Evolutionary conservation across 345 rosid genomes (phyloP), one percentile per base, ranked within the genome.

Genomic region (Salix suchowensis): DNA sequence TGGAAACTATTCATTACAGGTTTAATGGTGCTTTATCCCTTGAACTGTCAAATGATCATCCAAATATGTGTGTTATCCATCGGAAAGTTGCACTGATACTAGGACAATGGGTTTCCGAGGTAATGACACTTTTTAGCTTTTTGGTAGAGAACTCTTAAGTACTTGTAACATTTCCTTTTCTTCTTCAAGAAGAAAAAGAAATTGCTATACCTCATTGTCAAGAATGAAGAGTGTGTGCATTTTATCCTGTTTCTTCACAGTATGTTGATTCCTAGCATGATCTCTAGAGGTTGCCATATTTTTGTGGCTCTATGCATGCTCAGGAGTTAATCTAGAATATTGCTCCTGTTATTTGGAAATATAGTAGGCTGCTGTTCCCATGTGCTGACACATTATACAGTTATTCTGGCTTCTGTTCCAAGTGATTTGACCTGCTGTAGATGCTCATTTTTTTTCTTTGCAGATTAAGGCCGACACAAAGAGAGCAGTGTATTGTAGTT

Each of bases 81-180:
- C 88, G 98, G 64, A 96, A 96, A 84, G 96, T 96, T 80, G 98
- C 97, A 55, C 80, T 93, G 58, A 91, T 96, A 82, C 86, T 96
- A 82, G 99, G 99, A 72, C 99, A 96, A 66, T 96, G 98, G 98
- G 98, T 96, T 81, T 96, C 98, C 61, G 99, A 96, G 98, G 99
- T 96, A 88, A 72, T 42, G 39, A 19, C 18, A 50, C 54, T 70
- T 83, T 48, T 40, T 77, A 71, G 74, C 54, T 62, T 37, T 34
- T 37, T 65, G 34, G 16, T 70, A 37, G 40, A 21, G 32, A 71
- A 7, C 36, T 71, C 65, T 42, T 12, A 7, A 65, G 32, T 46
- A 37, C 1, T 21, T 67, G 54, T 60, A 23, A 70, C 24, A 16
- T 7, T 50, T 30, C 30, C 52, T 70, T 52, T 50, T 28, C 55